Evolutionary conservation across 495 filamentous ascomycete species (phyloP).

Genomic region (Aspergillus coremiiformis): DNA sequence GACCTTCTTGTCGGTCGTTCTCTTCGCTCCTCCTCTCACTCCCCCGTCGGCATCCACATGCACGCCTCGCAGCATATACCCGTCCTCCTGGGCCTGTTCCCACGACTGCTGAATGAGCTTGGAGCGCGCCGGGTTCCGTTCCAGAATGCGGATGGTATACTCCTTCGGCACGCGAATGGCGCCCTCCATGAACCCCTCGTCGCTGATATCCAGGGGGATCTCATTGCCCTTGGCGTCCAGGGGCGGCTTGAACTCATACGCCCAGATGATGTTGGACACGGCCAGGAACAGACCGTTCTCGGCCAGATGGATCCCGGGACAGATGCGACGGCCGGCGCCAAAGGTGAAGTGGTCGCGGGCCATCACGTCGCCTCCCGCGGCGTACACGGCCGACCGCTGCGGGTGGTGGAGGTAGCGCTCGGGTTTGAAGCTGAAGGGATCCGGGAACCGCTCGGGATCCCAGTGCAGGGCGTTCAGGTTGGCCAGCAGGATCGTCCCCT

Average conservation of each 20-base stretch:
- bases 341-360: conserved; percentile 29
- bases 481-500: conserved; percentile 20
- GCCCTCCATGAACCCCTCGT: no score
- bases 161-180: no score
- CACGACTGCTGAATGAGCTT: no score
- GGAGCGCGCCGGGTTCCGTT: no score
- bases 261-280: conserved; percentile 50
- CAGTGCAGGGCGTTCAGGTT: conserved; percentile 36
- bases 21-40: no score
- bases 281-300: conserved; percentile 52
- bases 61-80: no score
- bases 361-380: conserved; percentile 19
- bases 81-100: no score
- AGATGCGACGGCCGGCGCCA: conserved; percentile 45
- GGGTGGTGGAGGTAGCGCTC: conserved; percentile 31
- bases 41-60: no score
- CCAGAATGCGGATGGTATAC: no score
- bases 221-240: no score
- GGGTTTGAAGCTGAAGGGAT: conserved; percentile 32
- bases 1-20: no score
- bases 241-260: conserved; percentile 7
- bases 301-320: conserved; percentile 50
- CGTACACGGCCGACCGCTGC: conserved; percentile 33
- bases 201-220: no score
- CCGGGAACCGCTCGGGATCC: conserved; percentile 28